These are phyloP conservation scores for Kwoniella shivajii DNA, from an alignment of 1,284 basidiomycete species.

Conservation along the genomic window DNA sequence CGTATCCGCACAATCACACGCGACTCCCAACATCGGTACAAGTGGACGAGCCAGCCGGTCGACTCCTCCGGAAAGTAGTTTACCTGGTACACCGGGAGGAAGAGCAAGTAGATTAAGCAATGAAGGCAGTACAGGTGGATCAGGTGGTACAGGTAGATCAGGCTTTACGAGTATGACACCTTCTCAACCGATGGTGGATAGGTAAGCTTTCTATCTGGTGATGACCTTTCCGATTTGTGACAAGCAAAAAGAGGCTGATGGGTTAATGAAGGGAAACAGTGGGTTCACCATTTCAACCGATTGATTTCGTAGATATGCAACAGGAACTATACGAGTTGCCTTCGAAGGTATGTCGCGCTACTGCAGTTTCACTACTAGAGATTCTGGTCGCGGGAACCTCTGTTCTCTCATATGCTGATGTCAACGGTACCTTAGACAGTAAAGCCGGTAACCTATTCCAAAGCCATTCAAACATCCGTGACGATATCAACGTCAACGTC, in stretches of 20 bases:
- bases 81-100: conserved; percentile 69
- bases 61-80: conserved; percentile 55
- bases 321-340: conserved; percentile 88
- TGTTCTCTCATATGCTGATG: background rate
- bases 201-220: background rate
- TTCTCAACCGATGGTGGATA: conserved; percentile 12
- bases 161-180: conserved; percentile 55
- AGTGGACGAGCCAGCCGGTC: conserved; percentile 5
- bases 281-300: conserved; percentile 61
- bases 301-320: conserved; percentile 81
- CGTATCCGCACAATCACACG: background rate
- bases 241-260: background rate
- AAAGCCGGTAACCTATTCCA: conserved; percentile 76
- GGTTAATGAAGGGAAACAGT: conserved; percentile 56
- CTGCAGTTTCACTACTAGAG: background rate
- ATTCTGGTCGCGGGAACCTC: too few relatives aligned
- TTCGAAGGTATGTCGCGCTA: conserved; percentile 63
- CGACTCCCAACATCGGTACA: background rate
- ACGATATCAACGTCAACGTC: conserved; percentile 34
- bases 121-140: conserved; percentile 33
- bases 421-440: background rate
- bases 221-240: background rate
- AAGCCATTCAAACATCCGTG: conserved; percentile 76
- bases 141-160: conserved; percentile 54
- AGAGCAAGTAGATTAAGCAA: conserved; percentile 46